Percentiles rank a stretch among this genome's conserved stretches.
These are phyloP conservation scores for Pseudogymnoascus sp. DNA, from an alignment of 2,329 filamentous ascomycete species.

Conservation along the genomic window DNA sequence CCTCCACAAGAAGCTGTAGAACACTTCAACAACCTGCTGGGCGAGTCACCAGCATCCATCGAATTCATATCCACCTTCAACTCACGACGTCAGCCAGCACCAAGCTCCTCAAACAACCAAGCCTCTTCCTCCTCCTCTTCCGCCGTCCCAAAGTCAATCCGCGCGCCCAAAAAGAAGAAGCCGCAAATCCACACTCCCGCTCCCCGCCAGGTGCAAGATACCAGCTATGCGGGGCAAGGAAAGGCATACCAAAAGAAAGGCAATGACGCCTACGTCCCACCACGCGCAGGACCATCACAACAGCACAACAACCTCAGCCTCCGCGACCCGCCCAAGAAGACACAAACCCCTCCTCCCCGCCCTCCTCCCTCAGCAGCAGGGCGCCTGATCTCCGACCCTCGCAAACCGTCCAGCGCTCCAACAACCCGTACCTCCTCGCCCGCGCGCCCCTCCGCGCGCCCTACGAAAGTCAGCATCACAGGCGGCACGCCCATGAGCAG, in stretches of 20 bases:
- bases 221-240: conserved; percentile 51
- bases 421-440: conserved; percentile 43
- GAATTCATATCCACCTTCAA: conserved; percentile 72
- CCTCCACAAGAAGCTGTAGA: conserved; percentile 70
- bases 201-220: conserved; percentile 53
- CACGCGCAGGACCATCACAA: conserved; percentile 30
- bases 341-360: conserved; percentile 23
- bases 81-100: conserved; percentile 43
- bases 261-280: conserved; percentile 63
- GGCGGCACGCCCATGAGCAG: conserved; percentile 78
- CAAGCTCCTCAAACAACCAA: conserved; percentile 17
- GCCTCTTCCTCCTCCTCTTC: conserved; percentile 5
- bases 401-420: conserved; percentile 43
- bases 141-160: conserved; percentile 40
- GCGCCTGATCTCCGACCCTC: conserved; percentile 68
- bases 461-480: conserved; percentile 61
- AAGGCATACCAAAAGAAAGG: conserved; percentile 67
- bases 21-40: conserved; percentile 80
- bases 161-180: conserved; percentile 49
- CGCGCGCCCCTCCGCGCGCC: conserved; percentile 38
- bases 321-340: conserved; percentile 40
- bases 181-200: conserved; percentile 53
- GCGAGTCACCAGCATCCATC: conserved; percentile 67
- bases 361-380: conserved; percentile 56
- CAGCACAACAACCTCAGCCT: conserved; percentile 30